Evolutionary conservation across 2,329 filamentous ascomycete genomes (phyloP), one percentile per base, ranked within the genome.

Genomic region (Diaporthe eres): DNA sequence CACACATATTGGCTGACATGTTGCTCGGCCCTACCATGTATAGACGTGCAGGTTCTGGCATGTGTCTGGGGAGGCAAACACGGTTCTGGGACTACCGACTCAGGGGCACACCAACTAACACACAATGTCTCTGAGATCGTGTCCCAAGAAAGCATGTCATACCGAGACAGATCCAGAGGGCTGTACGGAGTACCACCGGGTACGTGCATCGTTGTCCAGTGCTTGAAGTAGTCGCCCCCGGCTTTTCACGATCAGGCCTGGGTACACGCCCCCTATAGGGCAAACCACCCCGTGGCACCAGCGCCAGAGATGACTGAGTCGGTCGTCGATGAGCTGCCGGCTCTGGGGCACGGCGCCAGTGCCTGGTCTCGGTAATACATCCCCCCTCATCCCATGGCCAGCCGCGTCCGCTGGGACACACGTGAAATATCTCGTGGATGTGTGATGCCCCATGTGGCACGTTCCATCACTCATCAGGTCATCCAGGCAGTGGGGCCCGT

Each of bases 391-490:
- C 15, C 57, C 37, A 34, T 55, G 57, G 55, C 55, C 55, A 63
- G 55, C 72, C 47, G 61, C 57, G 63, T 74, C 55, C 31, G 22
- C n/a, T 37, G 60, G 25, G 28, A 9, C 61, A 76, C 63, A 58
- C 74, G 72, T 61, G 61, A 61, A 71, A 58, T 57, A 39, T 74
- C 25, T 19, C 22, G 47, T 37, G 44, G 47, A 25, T 42, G 53
- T 71, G 42, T 51, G 2, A 17, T 25, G 2, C 39, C 63, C 19
- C 44, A 4, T 51, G 63, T 68, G 31, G 44, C 63, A 53, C 49
- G 63, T 53, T 68, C 63, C 47, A 39, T 51, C 63, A 15, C 63
- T 17, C 25, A 39, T 55, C 39, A 22, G 60, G 60, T 31, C 39
- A 31, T 10, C 25, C 17, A 25, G 22, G 22, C 31, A 19, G 44